A percentile compares a stretch with the other conserved stretches of the same genome.
Conservation (phyloP, 2,329 filamentous ascomycete genomes). For the Cordyceps pruinosa region DNA sequence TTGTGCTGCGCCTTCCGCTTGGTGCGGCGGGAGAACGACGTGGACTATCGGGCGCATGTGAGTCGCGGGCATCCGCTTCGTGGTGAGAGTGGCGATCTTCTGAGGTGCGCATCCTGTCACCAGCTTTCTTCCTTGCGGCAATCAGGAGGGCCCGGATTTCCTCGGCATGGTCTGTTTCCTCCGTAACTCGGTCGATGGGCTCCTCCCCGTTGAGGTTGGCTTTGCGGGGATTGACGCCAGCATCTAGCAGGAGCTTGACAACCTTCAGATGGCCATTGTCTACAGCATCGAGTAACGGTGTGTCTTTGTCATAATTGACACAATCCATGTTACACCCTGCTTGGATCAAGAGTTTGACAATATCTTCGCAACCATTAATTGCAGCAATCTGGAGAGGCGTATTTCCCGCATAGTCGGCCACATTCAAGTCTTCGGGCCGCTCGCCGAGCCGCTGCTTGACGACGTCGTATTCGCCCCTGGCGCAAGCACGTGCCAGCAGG, state of each 20-base stretch:
- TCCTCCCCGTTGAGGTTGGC: constrained; percentile 90
- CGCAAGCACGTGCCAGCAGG: constrained; percentile 80
- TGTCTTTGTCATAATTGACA: constrained; percentile 76
- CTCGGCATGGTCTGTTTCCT: constrained; percentile 68
- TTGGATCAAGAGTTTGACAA: constrained; percentile 80
- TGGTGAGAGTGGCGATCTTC: constrained; percentile 48
- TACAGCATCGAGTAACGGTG: constrained; percentile 89
- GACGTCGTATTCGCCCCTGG: constrained; percentile 71
- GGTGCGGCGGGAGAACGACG: constrained; percentile 47
- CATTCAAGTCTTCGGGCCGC: constrained; percentile 79
- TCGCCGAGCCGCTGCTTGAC: constrained; percentile 70
- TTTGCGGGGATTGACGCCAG: constrained; percentile 85
- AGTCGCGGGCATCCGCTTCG: constrained; percentile 40
- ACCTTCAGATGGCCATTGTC: constrained; percentile 91
- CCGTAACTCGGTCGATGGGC: constrained; percentile 74
- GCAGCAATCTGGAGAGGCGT: constrained; percentile 91
- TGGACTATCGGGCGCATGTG: constrained; percentile 51
- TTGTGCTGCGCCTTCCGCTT: constrained; percentile 45
- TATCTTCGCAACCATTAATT: constrained; percentile 76
- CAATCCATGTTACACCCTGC: constrained; percentile 80
- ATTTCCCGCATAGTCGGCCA: constrained; percentile 91
- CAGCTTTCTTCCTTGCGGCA: constrained; percentile 50
- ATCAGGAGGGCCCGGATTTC: constrained; percentile 67
- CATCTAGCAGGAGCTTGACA: constrained; percentile 72
- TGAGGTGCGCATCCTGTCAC: constrained; percentile 47